phyloP scores from a whole-genome alignment of 2,329 filamentous ascomycete genomes.

The Exutisphaerella laricina region DNA sequence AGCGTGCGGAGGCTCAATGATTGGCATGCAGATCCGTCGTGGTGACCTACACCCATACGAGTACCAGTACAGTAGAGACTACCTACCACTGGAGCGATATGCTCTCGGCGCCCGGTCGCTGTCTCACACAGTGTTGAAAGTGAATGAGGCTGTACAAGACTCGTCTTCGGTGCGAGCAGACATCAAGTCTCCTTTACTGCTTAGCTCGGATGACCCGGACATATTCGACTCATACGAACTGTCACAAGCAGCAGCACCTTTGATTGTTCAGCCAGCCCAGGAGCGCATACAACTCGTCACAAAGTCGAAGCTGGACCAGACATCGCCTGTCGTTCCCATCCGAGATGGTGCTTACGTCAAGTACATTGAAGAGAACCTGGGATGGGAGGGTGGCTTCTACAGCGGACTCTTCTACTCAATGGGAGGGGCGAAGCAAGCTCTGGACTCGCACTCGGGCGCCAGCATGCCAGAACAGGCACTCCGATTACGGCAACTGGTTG shows the following conservation, averaged over 20 bases:
- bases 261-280: conserved; percentile 55
- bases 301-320: conserved; percentile 48
- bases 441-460: neutral
- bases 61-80: conserved; percentile 73
- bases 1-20: conserved; percentile 47
- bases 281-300: conserved; percentile 70
- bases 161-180: conserved; percentile 58
- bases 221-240: conserved; percentile 65
- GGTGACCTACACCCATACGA: conserved; percentile 75
- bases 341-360: conserved; percentile 51
- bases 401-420: conserved; percentile 74
- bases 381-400: conserved; percentile 88
- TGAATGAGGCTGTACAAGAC: conserved; percentile 48
- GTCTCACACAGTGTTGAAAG: conserved; percentile 7
- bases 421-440: conserved; percentile 38
- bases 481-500: conserved; percentile 66
- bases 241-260: conserved; percentile 33
- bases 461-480: conserved; percentile 46
- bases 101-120: conserved; percentile 12
- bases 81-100: conserved; percentile 69
- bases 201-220: conserved; percentile 77
- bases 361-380: conserved; percentile 69
- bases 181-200: conserved; percentile 47
- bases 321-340: conserved; percentile 23
- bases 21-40: conserved; percentile 74